Evolutionary conservation across 768 basidiomycete genomes (phyloP).

Genomic region (Porphyrellus cyaneotinctus): DNA sequence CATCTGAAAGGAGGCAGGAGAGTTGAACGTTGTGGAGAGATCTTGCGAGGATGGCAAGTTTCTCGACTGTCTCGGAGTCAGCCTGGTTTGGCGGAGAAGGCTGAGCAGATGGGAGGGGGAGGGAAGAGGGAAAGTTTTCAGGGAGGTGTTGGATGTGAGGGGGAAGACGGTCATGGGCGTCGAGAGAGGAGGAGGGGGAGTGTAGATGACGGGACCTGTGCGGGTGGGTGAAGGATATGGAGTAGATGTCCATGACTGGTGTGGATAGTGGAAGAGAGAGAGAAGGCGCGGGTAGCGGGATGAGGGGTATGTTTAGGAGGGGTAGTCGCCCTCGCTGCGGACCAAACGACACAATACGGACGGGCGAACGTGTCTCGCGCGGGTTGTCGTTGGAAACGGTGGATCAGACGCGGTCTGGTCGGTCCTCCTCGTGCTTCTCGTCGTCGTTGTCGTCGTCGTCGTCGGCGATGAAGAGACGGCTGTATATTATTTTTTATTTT

Average conservation of each 20-base stretch:
- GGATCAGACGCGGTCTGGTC: constrained; percentile 18
- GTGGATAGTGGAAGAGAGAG: background rate
- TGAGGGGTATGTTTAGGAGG: constrained; percentile 28
- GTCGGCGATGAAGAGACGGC: constrained; percentile 19
- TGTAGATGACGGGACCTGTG: constrained; percentile 67
- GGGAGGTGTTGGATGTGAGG: constrained; percentile 36
- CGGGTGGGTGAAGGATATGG: constrained; percentile 90
- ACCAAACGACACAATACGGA: background rate
- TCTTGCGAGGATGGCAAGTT: constrained; percentile 76
- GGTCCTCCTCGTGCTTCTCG: constrained; percentile 19
- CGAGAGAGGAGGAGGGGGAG: constrained; percentile 59
- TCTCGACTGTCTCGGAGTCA: constrained; percentile 73
- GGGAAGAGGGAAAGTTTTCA: constrained; percentile 32
- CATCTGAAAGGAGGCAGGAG: constrained; percentile 70
- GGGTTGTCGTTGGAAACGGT: constrained; percentile 5
- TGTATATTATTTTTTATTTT: constrained; percentile 6
- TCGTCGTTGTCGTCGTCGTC: constrained; percentile 16
- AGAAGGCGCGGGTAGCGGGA: constrained; percentile 2
- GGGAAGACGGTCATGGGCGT: constrained; percentile 50
- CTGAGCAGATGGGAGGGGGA: constrained; percentile 38
- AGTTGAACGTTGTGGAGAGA: constrained; percentile 80
- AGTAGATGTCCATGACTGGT: constrained; percentile 82
- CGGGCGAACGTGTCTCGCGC: background rate
- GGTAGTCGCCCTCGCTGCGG: constrained; percentile 13
- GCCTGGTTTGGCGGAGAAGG: constrained; percentile 35